Base-by-base conservation (phyloP, 2,329 filamentous ascomycete genomes). In the Phialophora expanda region DNA sequence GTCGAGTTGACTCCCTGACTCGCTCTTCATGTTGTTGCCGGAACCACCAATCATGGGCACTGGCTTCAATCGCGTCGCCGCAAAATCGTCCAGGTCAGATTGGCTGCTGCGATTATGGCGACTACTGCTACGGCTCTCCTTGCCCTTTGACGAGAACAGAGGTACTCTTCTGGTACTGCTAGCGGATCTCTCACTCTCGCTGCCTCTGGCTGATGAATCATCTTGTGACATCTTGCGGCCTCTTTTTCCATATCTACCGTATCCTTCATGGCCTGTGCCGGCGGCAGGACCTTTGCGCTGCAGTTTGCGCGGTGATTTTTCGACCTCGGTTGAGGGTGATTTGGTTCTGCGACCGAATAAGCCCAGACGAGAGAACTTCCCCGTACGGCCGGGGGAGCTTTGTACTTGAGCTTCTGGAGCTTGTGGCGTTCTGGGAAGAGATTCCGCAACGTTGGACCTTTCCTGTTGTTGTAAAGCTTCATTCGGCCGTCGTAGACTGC, bases 261-360 rank as follows among this genome's bases (percentile, higher is more conserved):
- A 84, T 30, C 80, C 81, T 79, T 98, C 94, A 73, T 98, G 93
- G 0, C 94, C 94, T 44, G 94, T 98, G n/a, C 94, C 94, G 48
- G 94, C 94, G 17, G 86, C 87, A 24, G 94, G 94, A 0, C 94
- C 93, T 77, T 92, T 94, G 30, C 90, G 85, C 84, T 87, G 8
- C 89, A 87, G 44, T 84, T 82, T 74, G 85, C 87, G n/a, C 88
- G 84, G 0, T 76, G 66, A 22, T 76, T 77, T 11, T 78, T 87
- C 83, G 3, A 85, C 75, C 0, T 86, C 82, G 0, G 86, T 83
- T 76, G 92, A 96, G 14, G 87, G 65, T 32, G 62, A 87, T 63
- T 87, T 88, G 70, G 90, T 86, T 8, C 89, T 83, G 11, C 66
- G 66, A 48, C 70, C 62, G 73, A 97, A 96, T 61, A 97, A 84